Percentiles rank a stretch among this genome's conserved stretches.
Conservation (phyloP, 345 rosid genomes). For the Heritiera littoralis region DNA sequence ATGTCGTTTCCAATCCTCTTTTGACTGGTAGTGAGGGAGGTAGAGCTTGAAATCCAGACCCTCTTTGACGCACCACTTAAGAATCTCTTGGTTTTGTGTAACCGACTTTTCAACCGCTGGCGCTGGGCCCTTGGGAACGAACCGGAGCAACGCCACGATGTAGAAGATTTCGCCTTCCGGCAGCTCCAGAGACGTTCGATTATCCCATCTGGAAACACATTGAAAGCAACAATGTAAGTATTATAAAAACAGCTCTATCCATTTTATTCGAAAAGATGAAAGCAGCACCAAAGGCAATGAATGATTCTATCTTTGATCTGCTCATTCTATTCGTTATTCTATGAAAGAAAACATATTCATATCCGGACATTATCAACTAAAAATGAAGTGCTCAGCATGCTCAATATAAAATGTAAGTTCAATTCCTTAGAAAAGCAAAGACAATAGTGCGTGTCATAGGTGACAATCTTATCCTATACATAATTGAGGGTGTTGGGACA, state of each 20-base stretch:
- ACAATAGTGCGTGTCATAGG: constrained; percentile 5
- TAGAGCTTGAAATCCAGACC: constrained; percentile 76
- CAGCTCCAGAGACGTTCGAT: constrained; percentile 59
- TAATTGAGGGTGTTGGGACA: constrained; percentile 11
- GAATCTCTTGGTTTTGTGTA: constrained; percentile 62
- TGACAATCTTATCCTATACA: constrained; percentile 2
- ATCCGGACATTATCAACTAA: too few species aligned
- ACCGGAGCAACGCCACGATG: constrained; percentile 81
- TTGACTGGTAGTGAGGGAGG: constrained; percentile 81
- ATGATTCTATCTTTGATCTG: too few species aligned
- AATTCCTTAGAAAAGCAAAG: background rate
- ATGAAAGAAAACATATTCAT: background rate
- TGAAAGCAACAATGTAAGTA: background rate
- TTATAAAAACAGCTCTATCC: background rate
- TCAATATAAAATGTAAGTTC: background rate
- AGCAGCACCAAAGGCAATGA: background rate
- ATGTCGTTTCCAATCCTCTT: constrained; percentile 79
- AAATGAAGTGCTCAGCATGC: background rate
- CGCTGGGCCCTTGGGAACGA: constrained; percentile 36
- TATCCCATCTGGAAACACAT: constrained; percentile 60
- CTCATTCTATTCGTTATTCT: background rate
- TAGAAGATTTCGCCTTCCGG: constrained; percentile 85
- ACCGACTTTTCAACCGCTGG: constrained; percentile 52
- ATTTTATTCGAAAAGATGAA: background rate
- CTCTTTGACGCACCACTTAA: constrained; percentile 47